Evolutionary conservation across 306 rosid genomes (phyloP).

Genomic region (Rosa rugosa): DNA sequence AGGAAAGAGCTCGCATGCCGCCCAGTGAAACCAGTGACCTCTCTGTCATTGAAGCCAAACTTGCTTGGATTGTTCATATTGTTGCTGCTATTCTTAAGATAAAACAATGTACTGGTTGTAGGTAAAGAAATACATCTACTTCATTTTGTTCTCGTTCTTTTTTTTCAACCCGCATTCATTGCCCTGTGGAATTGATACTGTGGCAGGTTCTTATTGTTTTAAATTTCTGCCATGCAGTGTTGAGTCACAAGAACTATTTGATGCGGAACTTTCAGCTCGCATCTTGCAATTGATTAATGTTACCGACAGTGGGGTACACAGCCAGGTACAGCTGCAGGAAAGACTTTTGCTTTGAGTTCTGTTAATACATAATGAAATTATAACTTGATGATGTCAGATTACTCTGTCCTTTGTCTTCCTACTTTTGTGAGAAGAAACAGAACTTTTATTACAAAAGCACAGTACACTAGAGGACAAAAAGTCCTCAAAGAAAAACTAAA

Average conservation of each 20-base stretch:
- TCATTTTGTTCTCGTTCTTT: background rate
- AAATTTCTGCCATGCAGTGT: conserved; percentile 50
- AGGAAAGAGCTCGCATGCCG: conserved; percentile 92
- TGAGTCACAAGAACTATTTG: conserved; percentile 93
- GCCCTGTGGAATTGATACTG: background rate
- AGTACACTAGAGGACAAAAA: too few species aligned
- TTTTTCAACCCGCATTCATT: background rate
- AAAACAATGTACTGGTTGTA: conserved; percentile 88
- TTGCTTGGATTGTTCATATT: conserved; percentile 97
- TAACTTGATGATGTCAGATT: background rate
- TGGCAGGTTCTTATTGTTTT: background rate
- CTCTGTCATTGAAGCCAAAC: conserved; percentile 80
- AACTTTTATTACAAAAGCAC: too few species aligned
- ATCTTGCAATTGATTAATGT: conserved; percentile 86
- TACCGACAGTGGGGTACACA: conserved; percentile 87
- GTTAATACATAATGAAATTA: background rate
- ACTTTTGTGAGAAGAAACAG: too few species aligned
- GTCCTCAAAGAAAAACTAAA: too few species aligned
- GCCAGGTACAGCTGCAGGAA: conserved; percentile 64
- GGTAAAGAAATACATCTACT: conserved; percentile 43
- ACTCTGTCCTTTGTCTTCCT: too few species aligned
- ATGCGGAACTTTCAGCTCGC: conserved; percentile 98
- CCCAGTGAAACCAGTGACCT: conserved; percentile 73
- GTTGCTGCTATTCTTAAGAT: conserved; percentile 89
- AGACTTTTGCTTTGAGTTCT: background rate